Evolutionary conservation across 176 grass and related monocot genomes (phyloP).

Genomic region (Urochloa ruziziensis): DNA sequence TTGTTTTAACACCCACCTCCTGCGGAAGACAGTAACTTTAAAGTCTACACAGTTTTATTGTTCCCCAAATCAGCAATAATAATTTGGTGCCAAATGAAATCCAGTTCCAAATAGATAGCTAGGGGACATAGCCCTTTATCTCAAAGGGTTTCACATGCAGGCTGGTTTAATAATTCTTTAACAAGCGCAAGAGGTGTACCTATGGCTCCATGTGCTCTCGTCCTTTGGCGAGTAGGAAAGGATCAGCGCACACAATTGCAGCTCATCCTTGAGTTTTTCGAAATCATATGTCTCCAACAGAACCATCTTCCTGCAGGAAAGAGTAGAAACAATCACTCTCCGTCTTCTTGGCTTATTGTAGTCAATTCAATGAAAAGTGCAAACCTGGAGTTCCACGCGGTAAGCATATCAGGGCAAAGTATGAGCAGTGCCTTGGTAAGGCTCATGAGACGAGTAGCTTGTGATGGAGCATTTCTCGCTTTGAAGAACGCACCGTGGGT

Average conservation of each 20-base stretch:
- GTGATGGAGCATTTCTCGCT: background rate
- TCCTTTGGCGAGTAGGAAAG: slow-evolving; percentile 64
- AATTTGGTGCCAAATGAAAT: slow-evolving; percentile 3
- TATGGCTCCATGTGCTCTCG: slow-evolving; percentile 66
- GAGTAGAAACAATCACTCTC: background rate
- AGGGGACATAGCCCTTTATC: too few species aligned
- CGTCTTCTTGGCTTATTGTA: background rate
- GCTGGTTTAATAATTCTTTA: background rate
- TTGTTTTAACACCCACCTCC: slow-evolving; percentile 87
- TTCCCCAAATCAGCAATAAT: slow-evolving; percentile 5
- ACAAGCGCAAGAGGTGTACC: slow-evolving; percentile 26
- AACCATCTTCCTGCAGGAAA: slow-evolving; percentile 54
- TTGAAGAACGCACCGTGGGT: slow-evolving; percentile 30
- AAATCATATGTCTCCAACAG: slow-evolving; percentile 41
- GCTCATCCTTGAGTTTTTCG: slow-evolving; percentile 50
- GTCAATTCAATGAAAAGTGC: background rate
- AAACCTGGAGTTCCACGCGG: slow-evolving; percentile 82
- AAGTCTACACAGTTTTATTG: background rate
- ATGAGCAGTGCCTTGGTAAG: slow-evolving; percentile 74
- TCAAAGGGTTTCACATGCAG: too few species aligned
- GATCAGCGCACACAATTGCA: slow-evolving; percentile 55
- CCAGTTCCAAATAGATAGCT: background rate
- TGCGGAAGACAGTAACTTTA: slow-evolving; percentile 36
- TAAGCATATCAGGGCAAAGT: slow-evolving; percentile 65
- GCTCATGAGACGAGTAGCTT: slow-evolving; percentile 38